These are phyloP conservation scores for Allium cepa DNA, from an alignment of 106 monocot species.

Conservation along the genomic window DNA sequence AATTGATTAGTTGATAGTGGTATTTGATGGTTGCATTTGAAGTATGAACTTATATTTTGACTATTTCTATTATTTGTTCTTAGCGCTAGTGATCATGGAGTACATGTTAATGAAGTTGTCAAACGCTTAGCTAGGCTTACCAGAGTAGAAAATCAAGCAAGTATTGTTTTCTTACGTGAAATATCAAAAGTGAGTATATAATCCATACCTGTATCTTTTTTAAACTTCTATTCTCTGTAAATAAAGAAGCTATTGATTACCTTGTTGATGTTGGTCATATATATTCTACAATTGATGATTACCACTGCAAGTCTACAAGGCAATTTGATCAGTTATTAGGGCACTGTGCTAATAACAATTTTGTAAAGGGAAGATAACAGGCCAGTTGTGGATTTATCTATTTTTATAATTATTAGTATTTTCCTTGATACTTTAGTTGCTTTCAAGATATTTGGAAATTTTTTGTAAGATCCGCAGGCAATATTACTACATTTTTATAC, in stretches of 20 bases:
- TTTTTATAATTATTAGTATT: no score
- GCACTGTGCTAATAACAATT: no score
- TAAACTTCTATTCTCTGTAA: background rate
- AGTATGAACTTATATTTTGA: no score
- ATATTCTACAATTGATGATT: conserved; percentile 81
- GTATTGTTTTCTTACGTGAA: conserved; percentile 1
- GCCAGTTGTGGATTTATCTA: no score
- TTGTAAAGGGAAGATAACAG: no score
- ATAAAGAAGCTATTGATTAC: conserved; percentile 62
- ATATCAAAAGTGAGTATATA: background rate
- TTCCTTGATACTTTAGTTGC: no score
- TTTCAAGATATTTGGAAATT: no score
- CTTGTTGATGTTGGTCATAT: conserved; percentile 62
- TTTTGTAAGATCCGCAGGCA: no score
- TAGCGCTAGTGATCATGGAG: conserved; percentile 48
- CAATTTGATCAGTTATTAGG: conserved; percentile 9
- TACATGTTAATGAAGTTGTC: conserved; percentile 77
- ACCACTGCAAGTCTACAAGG: conserved; percentile 58
- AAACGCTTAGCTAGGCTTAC: conserved; percentile 28
- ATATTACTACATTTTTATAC: no score
- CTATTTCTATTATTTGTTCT: background rate
- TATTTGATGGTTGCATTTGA: no score
- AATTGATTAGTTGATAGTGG: no score
- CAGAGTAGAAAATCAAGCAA: conserved; percentile 57
- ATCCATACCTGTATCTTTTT: background rate